Conservation (phyloP, 768 basidiomycete genomes). For the Psilocybe azurescens region DNA sequence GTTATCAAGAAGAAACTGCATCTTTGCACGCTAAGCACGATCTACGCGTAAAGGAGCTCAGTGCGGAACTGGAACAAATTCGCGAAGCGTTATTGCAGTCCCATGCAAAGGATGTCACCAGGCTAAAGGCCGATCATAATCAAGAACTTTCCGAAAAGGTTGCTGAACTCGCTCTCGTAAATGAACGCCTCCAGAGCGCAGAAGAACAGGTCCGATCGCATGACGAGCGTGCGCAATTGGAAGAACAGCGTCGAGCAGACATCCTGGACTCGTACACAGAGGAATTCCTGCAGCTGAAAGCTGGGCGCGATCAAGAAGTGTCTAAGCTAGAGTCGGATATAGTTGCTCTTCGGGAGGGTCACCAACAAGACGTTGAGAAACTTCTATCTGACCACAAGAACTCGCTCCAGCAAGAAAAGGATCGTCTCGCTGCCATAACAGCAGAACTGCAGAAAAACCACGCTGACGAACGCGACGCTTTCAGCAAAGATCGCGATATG, state of each 20-base stretch:
- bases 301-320: slow-evolving; percentile 55
- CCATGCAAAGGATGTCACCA: slow-evolving; percentile 46
- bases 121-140: slow-evolving; percentile 54
- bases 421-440: slow-evolving; percentile 46
- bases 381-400: slow-evolving; percentile 38
- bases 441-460: slow-evolving; percentile 58
- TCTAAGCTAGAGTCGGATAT: slow-evolving; percentile 39
- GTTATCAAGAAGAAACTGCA: slow-evolving; percentile 60
- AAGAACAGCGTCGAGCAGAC: slow-evolving; percentile 7
- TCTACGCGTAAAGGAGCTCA: slow-evolving; percentile 37
- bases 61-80: slow-evolving; percentile 32
- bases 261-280: slow-evolving; percentile 18
- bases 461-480: slow-evolving; percentile 48
- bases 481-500: slow-evolving; percentile 52
- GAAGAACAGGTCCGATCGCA: slow-evolving; percentile 38
- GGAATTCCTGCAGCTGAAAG: slow-evolving; percentile 27
- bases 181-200: slow-evolving; percentile 39
- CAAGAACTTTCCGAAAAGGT: slow-evolving; percentile 47
- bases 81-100: slow-evolving; percentile 35
- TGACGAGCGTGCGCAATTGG: slow-evolving; percentile 7
- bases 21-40: slow-evolving; percentile 55
- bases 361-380: slow-evolving; percentile 20
- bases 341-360: slow-evolving; percentile 23
- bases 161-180: slow-evolving; percentile 41
- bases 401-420: slow-evolving; percentile 49